These are phyloP conservation scores for Pelargonium nanum DNA, from an alignment of 345 rosid species.

Conservation along the genomic window DNA sequence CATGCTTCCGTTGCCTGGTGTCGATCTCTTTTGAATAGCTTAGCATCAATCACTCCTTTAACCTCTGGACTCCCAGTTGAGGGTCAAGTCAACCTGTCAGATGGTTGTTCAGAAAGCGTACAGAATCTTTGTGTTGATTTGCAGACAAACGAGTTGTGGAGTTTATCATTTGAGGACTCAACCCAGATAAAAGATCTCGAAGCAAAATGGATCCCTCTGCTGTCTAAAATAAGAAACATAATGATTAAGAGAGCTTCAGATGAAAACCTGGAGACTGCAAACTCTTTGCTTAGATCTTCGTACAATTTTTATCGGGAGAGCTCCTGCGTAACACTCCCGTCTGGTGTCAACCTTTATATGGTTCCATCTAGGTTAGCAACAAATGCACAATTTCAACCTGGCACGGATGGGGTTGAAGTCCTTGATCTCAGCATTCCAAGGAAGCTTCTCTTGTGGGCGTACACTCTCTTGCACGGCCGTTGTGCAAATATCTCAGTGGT, in stretches of 20 bases:
- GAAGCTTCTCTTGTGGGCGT: slow-evolving; percentile 95
- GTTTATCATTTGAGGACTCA: slow-evolving; percentile 52
- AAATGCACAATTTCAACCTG: slow-evolving; percentile 35
- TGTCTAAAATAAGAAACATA: slow-evolving; percentile 56
- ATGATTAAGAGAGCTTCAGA: slow-evolving; percentile 47
- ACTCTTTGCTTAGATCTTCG: slow-evolving; percentile 55
- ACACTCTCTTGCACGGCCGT: slow-evolving; percentile 58
- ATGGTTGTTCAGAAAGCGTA: slow-evolving; percentile 33
- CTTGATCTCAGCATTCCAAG: slow-evolving; percentile 81
- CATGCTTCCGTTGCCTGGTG: slow-evolving; percentile 96
- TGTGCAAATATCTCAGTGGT: slow-evolving; percentile 63
- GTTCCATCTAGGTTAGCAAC: slow-evolving; percentile 38
- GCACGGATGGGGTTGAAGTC: slow-evolving; percentile 59
- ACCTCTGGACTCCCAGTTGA: slow-evolving; percentile 36
- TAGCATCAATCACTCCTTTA: slow-evolving; percentile 69
- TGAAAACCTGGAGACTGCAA: slow-evolving; percentile 61
- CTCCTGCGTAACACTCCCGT: slow-evolving; percentile 50
- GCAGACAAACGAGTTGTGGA: slow-evolving; percentile 57
- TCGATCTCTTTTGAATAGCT: slow-evolving; percentile 53
- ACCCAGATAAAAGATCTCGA: slow-evolving; percentile 43
- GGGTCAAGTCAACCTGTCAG: slow-evolving; percentile 26
- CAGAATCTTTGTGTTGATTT: slow-evolving; percentile 66
- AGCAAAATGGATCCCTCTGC: slow-evolving; percentile 56
- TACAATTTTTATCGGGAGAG: slow-evolving; percentile 84
- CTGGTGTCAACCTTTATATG: slow-evolving; percentile 54